A percentile compares a stretch with the other conserved stretches of the same genome.
Conservation (phyloP, 306 rosid genomes). For the Lotus japonicus region DNA sequence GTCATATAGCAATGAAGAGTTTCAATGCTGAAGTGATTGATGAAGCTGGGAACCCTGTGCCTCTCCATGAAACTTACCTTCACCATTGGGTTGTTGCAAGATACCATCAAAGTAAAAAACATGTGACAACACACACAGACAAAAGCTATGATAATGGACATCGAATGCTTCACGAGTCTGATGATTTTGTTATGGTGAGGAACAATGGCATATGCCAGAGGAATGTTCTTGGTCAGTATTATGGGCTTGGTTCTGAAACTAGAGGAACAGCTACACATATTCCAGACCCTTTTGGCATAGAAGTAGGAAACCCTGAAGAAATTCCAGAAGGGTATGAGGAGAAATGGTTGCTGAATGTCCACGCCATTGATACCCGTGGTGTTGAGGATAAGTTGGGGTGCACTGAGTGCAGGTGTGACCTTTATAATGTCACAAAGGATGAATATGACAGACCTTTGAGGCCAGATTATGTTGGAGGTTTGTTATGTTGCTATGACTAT, state of each 20-base stretch:
- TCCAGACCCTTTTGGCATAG: constrained; percentile 68
- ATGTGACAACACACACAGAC: not conserved
- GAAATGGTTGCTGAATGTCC: constrained; percentile 62
- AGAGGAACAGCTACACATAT: constrained; percentile 43
- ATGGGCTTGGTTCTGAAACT: constrained; percentile 69
- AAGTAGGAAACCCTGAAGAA: constrained; percentile 48
- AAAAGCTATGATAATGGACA: constrained; percentile 5
- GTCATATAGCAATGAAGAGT: constrained; percentile 60
- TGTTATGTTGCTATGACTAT: constrained; percentile 50
- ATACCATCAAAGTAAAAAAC: constrained; percentile 19
- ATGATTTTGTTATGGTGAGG: not conserved
- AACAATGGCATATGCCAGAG: constrained; percentile 57
- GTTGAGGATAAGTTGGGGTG: constrained; percentile 52
- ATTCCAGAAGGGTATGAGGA: constrained; percentile 63
- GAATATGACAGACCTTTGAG: constrained; percentile 28
- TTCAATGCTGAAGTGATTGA: constrained; percentile 68
- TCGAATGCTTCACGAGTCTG: not conserved
- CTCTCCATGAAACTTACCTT: constrained; percentile 71
- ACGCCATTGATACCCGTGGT: constrained; percentile 73
- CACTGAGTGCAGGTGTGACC: constrained; percentile 59
- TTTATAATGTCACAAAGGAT: constrained; percentile 53
- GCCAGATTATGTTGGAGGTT: constrained; percentile 50
- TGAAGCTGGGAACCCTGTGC: constrained; percentile 44
- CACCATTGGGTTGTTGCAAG: constrained; percentile 54
- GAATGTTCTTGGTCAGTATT: constrained; percentile 31